phyloP scores from a whole-genome alignment of 805 yeast species.

The Yarrowia osloensis region DNA sequence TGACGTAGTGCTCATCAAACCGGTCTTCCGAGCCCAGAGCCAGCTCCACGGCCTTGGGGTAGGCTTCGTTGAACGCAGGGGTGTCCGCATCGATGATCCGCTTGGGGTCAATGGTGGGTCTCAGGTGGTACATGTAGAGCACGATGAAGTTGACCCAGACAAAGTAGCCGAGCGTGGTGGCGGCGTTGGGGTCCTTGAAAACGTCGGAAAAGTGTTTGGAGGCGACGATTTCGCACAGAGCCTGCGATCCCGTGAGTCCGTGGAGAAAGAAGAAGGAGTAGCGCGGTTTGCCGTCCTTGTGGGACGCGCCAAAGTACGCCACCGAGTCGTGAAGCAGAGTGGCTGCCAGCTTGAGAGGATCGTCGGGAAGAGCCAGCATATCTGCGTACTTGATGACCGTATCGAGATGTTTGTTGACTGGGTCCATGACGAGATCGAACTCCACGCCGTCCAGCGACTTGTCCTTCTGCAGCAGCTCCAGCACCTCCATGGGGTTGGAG shows the following conservation, averaged over 20 bases:
- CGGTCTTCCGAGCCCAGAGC: slow-evolving; percentile 33
- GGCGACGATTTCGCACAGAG: slow-evolving; percentile 34
- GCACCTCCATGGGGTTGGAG: slow-evolving; percentile 34
- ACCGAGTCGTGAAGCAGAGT: slow-evolving; percentile 35
- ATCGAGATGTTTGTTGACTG: slow-evolving; percentile 30
- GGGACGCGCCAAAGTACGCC: slow-evolving; percentile 36
- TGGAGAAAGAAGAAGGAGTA: slow-evolving; percentile 41
- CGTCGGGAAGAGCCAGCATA: slow-evolving; percentile 34
- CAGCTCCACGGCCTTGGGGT: slow-evolving; percentile 34
- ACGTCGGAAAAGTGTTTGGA: slow-evolving; percentile 27
- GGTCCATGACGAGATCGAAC: slow-evolving; percentile 14
- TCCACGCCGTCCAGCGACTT: slow-evolving; percentile 32
- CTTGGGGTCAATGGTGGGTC: slow-evolving; percentile 34
- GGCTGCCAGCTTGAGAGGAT: slow-evolving; percentile 33
- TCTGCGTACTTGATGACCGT: slow-evolving; percentile 33
- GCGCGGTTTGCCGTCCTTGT: slow-evolving; percentile 34
- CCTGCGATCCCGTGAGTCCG: slow-evolving; percentile 40
- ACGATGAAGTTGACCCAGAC: slow-evolving; percentile 34
- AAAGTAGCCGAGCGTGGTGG: slow-evolving; percentile 26
- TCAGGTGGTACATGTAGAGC: slow-evolving; percentile 34
- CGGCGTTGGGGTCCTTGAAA: slow-evolving; percentile 32
- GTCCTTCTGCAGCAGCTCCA: slow-evolving; percentile 35
- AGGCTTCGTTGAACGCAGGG: slow-evolving; percentile 30
- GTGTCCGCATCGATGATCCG: slow-evolving; percentile 30
- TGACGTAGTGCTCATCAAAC: slow-evolving; percentile 35